Percentiles rank a stretch among this genome's conserved stretches.
These are phyloP conservation scores for Pythium diclinum DNA, from an alignment of 352 stramenopile species.

Conservation along the genomic window DNA sequence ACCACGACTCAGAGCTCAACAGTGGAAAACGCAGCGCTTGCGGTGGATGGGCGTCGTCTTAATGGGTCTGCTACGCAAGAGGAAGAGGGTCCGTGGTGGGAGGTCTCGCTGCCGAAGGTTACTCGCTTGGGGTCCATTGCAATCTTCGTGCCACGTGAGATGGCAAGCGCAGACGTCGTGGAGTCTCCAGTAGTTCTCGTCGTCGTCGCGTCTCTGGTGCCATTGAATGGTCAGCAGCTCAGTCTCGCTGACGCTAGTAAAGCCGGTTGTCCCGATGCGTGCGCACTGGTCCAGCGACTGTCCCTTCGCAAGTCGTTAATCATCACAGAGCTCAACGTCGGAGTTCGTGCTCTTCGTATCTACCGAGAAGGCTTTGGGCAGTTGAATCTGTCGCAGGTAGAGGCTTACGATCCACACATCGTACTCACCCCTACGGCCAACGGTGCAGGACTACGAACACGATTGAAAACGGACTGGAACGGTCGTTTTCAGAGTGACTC, in stretches of 20 bases:
- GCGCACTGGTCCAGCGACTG: constrained; percentile 31
- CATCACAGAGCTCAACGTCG: constrained; percentile 46
- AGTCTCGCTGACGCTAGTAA: not conserved
- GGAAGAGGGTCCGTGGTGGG: constrained; percentile 55
- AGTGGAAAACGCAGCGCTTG: constrained; percentile 17
- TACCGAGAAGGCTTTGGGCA: constrained; percentile 39
- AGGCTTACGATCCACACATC: constrained; percentile 52
- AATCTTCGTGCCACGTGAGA: constrained; percentile 42
- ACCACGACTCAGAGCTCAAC: constrained; percentile 43
- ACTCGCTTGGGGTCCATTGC: constrained; percentile 48
- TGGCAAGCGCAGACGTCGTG: constrained; percentile 14
- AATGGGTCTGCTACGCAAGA: constrained; percentile 22
- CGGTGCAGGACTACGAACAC: constrained; percentile 40
- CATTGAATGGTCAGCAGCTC: constrained; percentile 8
- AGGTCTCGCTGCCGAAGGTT: constrained; percentile 39
- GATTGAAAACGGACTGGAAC: constrained; percentile 47
- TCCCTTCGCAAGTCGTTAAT: constrained; percentile 39
- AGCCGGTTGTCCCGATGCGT: constrained; percentile 42
- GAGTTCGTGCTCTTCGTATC: constrained; percentile 43
- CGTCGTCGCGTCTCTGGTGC: constrained; percentile 34
- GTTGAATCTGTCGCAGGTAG: constrained; percentile 46
- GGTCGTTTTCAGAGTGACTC: constrained; percentile 35
- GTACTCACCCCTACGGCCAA: constrained; percentile 43
- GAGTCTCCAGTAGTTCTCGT: constrained; percentile 27
- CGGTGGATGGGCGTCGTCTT: constrained; percentile 11